Conservation (phyloP, 495 filamentous ascomycete genomes). For the Podospora comata region DNA sequence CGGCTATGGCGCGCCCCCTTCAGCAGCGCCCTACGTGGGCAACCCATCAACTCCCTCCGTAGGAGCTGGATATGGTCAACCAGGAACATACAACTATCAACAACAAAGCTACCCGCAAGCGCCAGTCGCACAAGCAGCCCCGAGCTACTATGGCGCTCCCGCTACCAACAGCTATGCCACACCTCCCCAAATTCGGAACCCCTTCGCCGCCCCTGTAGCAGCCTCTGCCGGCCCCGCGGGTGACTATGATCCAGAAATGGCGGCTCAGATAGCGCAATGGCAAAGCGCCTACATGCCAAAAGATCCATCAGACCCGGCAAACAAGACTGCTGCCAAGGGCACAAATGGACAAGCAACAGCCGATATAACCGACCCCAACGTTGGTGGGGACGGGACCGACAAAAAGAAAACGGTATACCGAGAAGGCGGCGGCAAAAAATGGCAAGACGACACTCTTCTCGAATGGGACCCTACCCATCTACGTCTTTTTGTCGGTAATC, state of each 20-base stretch:
- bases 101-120: slow-evolving; percentile 30
- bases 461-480: slow-evolving; percentile 98
- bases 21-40: slow-evolving; percentile 33
- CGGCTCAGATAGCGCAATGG: slow-evolving; percentile 94
- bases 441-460: slow-evolving; percentile 79
- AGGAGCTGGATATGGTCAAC: slow-evolving; percentile 34
- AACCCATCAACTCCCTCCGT: slow-evolving; percentile 32
- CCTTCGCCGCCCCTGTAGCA: slow-evolving; percentile 66
- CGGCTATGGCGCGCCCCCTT: slow-evolving; percentile 39
- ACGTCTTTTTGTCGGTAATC: slow-evolving; percentile 91
- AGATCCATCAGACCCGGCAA: slow-evolving; percentile 38
- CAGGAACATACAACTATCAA: slow-evolving; percentile 45
- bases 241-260: slow-evolving; percentile 74
- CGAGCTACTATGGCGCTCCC: slow-evolving; percentile 30
- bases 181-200: slow-evolving; percentile 78
- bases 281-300: slow-evolving; percentile 80
- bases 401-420: slow-evolving; percentile 75
- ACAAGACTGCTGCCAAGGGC: slow-evolving; percentile 30
- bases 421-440: slow-evolving; percentile 82
- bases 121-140: slow-evolving; percentile 29
- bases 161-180: slow-evolving; percentile 43
- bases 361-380: slow-evolving; percentile 39
- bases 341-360: slow-evolving; percentile 21
- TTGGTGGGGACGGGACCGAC: slow-evolving; percentile 24
- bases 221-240: slow-evolving; percentile 28